These are phyloP conservation scores for Bondarzewia mesenterica DNA, from an alignment of 1,284 basidiomycete genomes.

Conservation along the genomic window DNA sequence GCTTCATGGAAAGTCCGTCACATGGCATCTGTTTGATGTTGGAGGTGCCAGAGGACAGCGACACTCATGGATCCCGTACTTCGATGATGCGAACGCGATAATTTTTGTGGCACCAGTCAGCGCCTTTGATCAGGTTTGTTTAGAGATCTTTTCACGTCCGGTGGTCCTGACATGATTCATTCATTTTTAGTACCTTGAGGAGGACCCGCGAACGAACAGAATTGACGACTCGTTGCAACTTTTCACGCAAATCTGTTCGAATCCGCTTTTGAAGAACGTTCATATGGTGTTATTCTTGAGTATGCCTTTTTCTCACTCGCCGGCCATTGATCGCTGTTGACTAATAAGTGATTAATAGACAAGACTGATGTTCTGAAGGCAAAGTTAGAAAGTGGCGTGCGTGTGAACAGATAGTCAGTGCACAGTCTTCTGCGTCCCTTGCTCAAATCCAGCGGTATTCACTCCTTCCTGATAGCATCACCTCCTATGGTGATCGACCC, in stretches of 20 bases:
- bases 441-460: not conserved
- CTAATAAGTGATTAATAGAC: slow-evolving; percentile 31
- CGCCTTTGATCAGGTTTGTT: slow-evolving; percentile 70
- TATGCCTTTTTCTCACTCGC: slow-evolving; percentile 25
- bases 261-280: slow-evolving; percentile 65
- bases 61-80: slow-evolving; percentile 76
- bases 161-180: not conserved
- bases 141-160: not conserved
- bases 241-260: slow-evolving; percentile 79
- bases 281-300: slow-evolving; percentile 76
- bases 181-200: slow-evolving; percentile 60
- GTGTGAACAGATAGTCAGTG: slow-evolving; percentile 71
- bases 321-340: slow-evolving; percentile 4
- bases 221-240: slow-evolving; percentile 80
- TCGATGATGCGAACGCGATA: slow-evolving; percentile 80
- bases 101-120: slow-evolving; percentile 83
- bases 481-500: slow-evolving; percentile 69
- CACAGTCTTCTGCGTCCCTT: not conserved
- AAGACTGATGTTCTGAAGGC: slow-evolving; percentile 69
- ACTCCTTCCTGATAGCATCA: slow-evolving; percentile 45
- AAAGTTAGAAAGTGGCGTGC: slow-evolving; percentile 58
- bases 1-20: slow-evolving; percentile 64
- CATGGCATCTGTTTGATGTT: slow-evolving; percentile 78
- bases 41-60: slow-evolving; percentile 79
- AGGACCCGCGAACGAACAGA: slow-evolving; percentile 73